Evolutionary conservation across 768 basidiomycete species (phyloP), one percentile per base, ranked within the genome.

Genomic region (Boletus sp.): DNA sequence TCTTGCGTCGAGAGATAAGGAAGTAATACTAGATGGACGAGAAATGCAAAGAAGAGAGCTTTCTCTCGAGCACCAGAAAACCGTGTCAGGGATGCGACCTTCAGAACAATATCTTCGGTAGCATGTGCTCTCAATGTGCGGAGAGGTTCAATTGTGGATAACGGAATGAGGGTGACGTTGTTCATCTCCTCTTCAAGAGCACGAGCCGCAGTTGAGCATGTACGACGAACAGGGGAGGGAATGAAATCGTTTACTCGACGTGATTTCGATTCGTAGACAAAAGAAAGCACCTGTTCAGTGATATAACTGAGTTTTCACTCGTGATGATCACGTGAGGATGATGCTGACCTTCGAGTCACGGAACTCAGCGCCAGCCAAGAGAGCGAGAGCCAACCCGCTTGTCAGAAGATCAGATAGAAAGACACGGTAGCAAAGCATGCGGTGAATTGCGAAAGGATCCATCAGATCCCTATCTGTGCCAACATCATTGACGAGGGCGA

Each of bases 401-500:
- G 73, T 62, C 0, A 87, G 69, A 3, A 87, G 69, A 20, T 75
- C 66, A 39, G 77, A 80, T 1, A 89, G 59, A 58, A 85, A 80
- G 1, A 68, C 41, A 5, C 86, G 76, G 53, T 86, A 83, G 5
- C 69, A 61, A 2, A 88, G 71, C 15, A 78, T 67, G 20, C 73
- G 68, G 30, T 65, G 69, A 1, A 66, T 54, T 7, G 58, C 51
- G 10, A 64, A 56, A 20, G 54, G 41, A 24, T 61, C 60, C 1
- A 15, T 18, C 45, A 44, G 61, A 24, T 52, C 51, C 7, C 48
- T 41, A 20, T 61, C 58, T 8, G 66, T 55, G 8, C 77, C 80
- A 8, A 83, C 85, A 52, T 85, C 85, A 56, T 82, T 79, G 18
- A 76, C 71, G 71, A 89, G 73, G 30, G 82, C 75, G 54, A 87